A percentile compares a stretch with the other conserved stretches of the same genome.
phyloP scores from a whole-genome alignment of 2,329 filamentous ascomycete species.

The Neofusicoccum laricinum region DNA sequence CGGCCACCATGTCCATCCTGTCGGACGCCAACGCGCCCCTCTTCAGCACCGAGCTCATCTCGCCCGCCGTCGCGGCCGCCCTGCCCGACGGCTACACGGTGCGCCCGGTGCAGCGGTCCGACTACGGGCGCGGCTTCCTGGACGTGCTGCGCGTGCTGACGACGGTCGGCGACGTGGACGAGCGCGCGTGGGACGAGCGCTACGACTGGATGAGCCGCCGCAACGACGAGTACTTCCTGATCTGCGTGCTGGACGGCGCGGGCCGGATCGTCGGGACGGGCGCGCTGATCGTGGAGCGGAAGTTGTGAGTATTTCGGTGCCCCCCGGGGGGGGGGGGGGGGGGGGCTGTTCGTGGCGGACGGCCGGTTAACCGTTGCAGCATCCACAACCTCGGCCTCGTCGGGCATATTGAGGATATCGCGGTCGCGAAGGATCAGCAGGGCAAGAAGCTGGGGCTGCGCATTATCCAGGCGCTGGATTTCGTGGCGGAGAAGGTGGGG shows the following conservation, averaged over 20 bases:
- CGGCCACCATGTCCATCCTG: constrained; percentile 15
- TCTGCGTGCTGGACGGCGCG: constrained; percentile 76
- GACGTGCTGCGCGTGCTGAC: constrained; percentile 90
- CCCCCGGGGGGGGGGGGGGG: no score
- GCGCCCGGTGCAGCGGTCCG: constrained; percentile 72
- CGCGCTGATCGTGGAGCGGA: constrained; percentile 85
- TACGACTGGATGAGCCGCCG: constrained; percentile 78
- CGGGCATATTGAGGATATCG: constrained; percentile 97
- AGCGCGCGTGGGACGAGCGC: constrained; percentile 68
- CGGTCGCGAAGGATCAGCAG: constrained; percentile 90
- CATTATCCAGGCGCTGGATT: constrained; percentile 91
- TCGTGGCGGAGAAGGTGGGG: constrained; percentile 79
- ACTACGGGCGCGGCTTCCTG: constrained; percentile 81
- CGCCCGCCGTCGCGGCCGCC: constrained; percentile 65
- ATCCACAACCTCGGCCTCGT: constrained; percentile 80
- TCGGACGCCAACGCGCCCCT: constrained; percentile 52
- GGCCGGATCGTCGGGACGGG: constrained; percentile 82
- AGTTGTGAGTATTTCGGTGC: no score
- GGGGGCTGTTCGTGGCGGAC: no score
- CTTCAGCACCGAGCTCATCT: constrained; percentile 76
- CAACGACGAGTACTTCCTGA: constrained; percentile 77
- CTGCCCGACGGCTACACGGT: constrained; percentile 81
- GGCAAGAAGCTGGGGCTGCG: constrained; percentile 93
- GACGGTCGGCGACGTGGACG: constrained; percentile 81
- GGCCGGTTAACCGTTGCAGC: no score